Base-by-base conservation (phyloP, 176 grass and related monocot species). In the Echinochloa phyllopogon region DNA sequence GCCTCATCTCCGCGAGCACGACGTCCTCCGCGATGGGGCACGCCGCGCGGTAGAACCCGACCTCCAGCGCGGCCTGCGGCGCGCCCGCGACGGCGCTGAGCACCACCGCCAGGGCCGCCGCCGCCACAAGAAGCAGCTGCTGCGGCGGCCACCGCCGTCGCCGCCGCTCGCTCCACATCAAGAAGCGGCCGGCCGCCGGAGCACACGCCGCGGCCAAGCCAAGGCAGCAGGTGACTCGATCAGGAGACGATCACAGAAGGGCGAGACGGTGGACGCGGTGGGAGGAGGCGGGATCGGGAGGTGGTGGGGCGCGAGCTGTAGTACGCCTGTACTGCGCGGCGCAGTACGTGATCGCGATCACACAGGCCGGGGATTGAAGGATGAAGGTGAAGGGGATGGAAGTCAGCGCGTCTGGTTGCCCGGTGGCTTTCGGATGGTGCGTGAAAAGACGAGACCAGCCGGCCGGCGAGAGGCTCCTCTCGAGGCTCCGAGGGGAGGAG, bases 11-110 rank as follows among this genome's bases (percentile, higher is more conserved):
- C 25, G 10, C 82, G 36, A 85, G 87, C 8, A 86, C 87, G 2
- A 89, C 41, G 13, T 86, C 82, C 84, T 92, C 90, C 27, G 78
- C 81, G 36, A 79, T 15, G 5, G 87, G 82, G 75, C 90, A 92
- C 74, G 76, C 72, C 67, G 20, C 57, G 1, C 40, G 52, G 83
- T 92, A 92, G 90, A 78, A 92, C 24, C 87, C 87, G 12, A 86
- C 68, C 74, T 45, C 51, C 60, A 87, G 84, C 59, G 15, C 62
- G 24, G 77, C 82, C 82, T 68, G n/a, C 38, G 44, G 2, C 69
- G 74, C 9, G 23, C 38, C 3, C 47, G 62, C 73, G 2, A 69
- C 3, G 8, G 18, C 15, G 24, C 48, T 0, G 68, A n/a, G 42
- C n/a, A 53, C 41, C 75, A 38, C 6, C 23, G 25, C 38, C 8